Evolutionary conservation across 306 rosid species (phyloP).

Genomic region (Cicer yamashitae): DNA sequence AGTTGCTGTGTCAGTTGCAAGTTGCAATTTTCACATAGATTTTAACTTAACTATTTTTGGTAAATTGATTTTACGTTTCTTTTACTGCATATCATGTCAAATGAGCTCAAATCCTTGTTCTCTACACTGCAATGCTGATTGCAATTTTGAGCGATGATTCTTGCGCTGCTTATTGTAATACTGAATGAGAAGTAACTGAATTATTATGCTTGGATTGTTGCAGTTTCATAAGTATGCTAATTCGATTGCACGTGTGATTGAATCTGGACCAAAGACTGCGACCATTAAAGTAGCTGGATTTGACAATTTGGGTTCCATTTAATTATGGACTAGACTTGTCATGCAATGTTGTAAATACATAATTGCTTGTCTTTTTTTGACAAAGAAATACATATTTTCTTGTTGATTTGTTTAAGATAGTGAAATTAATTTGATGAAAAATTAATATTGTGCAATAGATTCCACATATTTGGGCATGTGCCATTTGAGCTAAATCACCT

Average conservation of each 20-base stretch:
- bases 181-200: constrained; percentile 35
- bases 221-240: constrained; percentile 46
- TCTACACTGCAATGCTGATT: constrained; percentile 19
- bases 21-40: constrained; percentile 6
- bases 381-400: too few species aligned
- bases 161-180: constrained; percentile 13
- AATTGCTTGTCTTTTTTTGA: too few species aligned
- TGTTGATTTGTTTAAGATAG: too few species aligned
- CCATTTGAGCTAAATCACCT: too few species aligned
- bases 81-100: constrained; percentile 10
- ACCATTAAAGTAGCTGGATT: constrained; percentile 28
- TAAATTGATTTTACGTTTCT: background rate
- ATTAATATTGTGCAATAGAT: too few species aligned
- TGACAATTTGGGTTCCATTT: background rate
- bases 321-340: background rate
- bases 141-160: background rate
- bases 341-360: background rate
- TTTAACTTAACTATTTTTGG: background rate
- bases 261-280: constrained; percentile 30
- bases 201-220: constrained; percentile 10
- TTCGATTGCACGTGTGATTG: constrained; percentile 32
- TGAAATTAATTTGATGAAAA: too few species aligned
- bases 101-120: constrained; percentile 14
- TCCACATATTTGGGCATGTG: too few species aligned
- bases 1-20: background rate